phyloP scores from a whole-genome alignment of 2,329 filamentous ascomycete species.

The Cordyceps sp. region DNA sequence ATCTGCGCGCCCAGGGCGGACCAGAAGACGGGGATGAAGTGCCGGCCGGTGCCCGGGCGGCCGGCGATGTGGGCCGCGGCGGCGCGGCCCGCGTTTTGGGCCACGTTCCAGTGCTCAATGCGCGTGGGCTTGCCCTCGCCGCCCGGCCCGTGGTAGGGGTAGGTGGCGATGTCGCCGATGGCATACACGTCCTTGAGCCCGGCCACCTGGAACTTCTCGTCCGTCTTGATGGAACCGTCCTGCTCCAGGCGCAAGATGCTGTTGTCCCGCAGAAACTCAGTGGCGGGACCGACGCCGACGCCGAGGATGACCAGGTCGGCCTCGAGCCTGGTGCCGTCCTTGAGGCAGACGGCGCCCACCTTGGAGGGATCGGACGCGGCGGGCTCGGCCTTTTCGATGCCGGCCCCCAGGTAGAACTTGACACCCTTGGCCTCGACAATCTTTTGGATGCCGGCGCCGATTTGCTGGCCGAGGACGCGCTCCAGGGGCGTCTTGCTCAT shows the following conservation, averaged over 20 bases:
- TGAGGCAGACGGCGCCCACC: constrained; percentile 67
- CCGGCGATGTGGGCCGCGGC: constrained; percentile 65
- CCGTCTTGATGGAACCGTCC: constrained; percentile 73
- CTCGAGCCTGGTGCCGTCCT: constrained; percentile 69
- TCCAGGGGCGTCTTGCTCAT: constrained; percentile 79
- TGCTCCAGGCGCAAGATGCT: constrained; percentile 51
- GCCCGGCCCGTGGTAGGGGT: constrained; percentile 83
- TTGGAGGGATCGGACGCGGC: constrained; percentile 48
- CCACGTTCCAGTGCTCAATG: constrained; percentile 98
- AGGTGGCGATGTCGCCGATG: constrained; percentile 87
- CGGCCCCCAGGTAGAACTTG: constrained; percentile 70
- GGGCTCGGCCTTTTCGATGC: constrained; percentile 68
- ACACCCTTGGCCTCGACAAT: constrained; percentile 72
- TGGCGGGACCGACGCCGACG: constrained; percentile 75
- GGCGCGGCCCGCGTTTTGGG: constrained; percentile 75
- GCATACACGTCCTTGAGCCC: constrained; percentile 76
- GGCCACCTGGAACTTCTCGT: constrained; percentile 62
- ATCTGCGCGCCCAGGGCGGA: constrained; percentile 79
- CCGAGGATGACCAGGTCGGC: constrained; percentile 87
- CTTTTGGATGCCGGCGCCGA: constrained; percentile 67
- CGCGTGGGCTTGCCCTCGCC: constrained; percentile 56
- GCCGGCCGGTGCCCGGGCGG: constrained; percentile 39
- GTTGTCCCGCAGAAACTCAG: constrained; percentile 65
- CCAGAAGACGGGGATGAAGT: constrained; percentile 94
- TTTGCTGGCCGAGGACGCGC: constrained; percentile 64